Evolutionary conservation across 495 filamentous ascomycete species (phyloP), one percentile per base, ranked within the genome.

Genomic region (Penicillium riverlandense): DNA sequence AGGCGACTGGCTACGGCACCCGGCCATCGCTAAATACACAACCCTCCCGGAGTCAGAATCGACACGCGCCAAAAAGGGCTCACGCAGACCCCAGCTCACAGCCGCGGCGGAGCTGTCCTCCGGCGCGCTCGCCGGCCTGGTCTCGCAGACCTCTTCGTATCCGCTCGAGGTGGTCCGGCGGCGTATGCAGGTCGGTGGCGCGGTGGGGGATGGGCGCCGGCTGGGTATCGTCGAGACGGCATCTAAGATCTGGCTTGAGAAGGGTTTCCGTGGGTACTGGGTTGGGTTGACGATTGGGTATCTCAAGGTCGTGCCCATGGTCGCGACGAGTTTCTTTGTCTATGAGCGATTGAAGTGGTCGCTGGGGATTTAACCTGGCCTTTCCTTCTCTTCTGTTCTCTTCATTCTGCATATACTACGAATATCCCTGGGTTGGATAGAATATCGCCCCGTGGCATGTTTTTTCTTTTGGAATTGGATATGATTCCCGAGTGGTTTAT

Each of bases 211-310:
- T 55, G 89, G 90, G 2, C 85, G 76, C 40, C 71, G 87, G 22
- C 65, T 95, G 9, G 69, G 80, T 36, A 86, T 98, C 43, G 67
- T 65, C 13, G 91, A 98, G 67, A 95, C 89, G 2, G 83, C 78
- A 15, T 66, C 61, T 41, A 72, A 74, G 52, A 90, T 98, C 48
- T 85, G 75, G 58, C 61, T 72, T 47, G 89, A 92, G 66, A 73
- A 72, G 13, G 94, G 92, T 1, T 69, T 84, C 49, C 72, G 77
- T 30, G 92, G 92, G 1, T 98, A 94, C 64, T 98, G 84, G 68
- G 85, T 97, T 15, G 92, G 92, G 1, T 65, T 98, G 61, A 86
- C 84, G 5, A 96, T 98, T 59, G 92, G 92, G 10, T 98, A 98
- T 57, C 72, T 88, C 44, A 98, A 98, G 70, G 79, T 98, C 43